Conservation (phyloP, 768 basidiomycete species). For the Tulasnella sp. region DNA sequence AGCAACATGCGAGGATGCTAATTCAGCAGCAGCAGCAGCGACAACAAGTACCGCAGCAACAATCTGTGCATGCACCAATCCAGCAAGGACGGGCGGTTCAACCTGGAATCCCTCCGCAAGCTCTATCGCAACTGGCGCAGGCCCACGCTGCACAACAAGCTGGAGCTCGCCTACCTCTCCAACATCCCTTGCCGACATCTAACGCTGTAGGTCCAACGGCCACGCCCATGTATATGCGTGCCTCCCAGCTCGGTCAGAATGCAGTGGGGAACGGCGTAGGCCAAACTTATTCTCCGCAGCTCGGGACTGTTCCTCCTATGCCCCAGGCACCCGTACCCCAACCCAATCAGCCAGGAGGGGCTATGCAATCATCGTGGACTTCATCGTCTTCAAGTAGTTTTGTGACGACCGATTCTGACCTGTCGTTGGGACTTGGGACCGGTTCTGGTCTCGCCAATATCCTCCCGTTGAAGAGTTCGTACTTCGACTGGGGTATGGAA, state of each 20-base stretch:
- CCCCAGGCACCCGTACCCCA: too few relatives aligned
- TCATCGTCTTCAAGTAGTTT: conserved; percentile 8
- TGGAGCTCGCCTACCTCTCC: background rate
- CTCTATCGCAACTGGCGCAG: conserved; percentile 49
- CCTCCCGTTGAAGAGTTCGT: conserved; percentile 78
- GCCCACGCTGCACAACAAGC: too few relatives aligned
- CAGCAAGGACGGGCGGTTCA: conserved; percentile 13
- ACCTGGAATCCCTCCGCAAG: too few relatives aligned
- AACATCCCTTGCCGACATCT: background rate
- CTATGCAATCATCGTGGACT: background rate
- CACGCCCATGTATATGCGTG: background rate
- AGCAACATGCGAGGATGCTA: background rate
- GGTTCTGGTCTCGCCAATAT: conserved; percentile 48
- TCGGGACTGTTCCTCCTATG: background rate
- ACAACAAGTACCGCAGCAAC: conserved; percentile 4
- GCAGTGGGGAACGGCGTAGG: too few relatives aligned
- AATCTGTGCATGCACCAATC: background rate
- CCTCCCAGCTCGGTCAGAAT: too few relatives aligned
- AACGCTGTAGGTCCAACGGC: background rate
- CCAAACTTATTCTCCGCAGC: too few relatives aligned
- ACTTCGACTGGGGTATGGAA: conserved; percentile 93
- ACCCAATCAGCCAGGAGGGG: background rate
- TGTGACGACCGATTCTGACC: conserved; percentile 21
- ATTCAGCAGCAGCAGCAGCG: conserved; percentile 16
- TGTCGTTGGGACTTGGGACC: conserved; percentile 66